phyloP scores from a whole-genome alignment of 805 yeast genomes.

The Debaryomyces hansenii region DNA sequence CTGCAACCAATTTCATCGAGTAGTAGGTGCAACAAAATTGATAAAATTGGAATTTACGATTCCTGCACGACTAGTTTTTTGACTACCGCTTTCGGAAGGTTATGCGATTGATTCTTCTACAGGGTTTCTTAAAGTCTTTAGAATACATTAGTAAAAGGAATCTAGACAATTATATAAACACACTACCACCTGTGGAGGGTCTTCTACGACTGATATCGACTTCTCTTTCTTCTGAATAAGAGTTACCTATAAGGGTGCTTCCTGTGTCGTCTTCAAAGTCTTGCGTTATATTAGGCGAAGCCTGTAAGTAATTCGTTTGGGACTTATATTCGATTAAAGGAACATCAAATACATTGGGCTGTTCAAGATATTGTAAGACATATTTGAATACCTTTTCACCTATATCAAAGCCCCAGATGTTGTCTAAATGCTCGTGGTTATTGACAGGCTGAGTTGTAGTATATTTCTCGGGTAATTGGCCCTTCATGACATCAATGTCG shows the following conservation, averaged over 20 bases:
- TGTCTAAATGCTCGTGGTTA: constrained; percentile 86
- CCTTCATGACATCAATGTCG: constrained; percentile 75
- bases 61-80: background rate
- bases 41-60: constrained; percentile 1
- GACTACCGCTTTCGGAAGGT: background rate
- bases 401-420: constrained; percentile 82
- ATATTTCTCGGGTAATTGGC: constrained; percentile 57
- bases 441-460: constrained; percentile 58
- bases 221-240: background rate
- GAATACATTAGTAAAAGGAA: background rate
- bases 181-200: constrained; percentile 16
- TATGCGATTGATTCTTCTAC: background rate
- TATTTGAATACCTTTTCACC: constrained; percentile 30
- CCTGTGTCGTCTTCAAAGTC: background rate
- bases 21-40: constrained; percentile 4
- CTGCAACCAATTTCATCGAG: constrained; percentile 5
- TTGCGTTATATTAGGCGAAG: background rate
- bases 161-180: constrained; percentile 1
- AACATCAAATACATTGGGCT: background rate
- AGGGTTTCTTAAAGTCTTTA: background rate
- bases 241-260: background rate
- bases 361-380: constrained; percentile 24
- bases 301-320: background rate
- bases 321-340: background rate
- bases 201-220: constrained; percentile 8